Evolutionary conservation across 768 basidiomycete species (phyloP), one percentile per base, ranked within the genome.

Genomic region (Podaxis rugospora): DNA sequence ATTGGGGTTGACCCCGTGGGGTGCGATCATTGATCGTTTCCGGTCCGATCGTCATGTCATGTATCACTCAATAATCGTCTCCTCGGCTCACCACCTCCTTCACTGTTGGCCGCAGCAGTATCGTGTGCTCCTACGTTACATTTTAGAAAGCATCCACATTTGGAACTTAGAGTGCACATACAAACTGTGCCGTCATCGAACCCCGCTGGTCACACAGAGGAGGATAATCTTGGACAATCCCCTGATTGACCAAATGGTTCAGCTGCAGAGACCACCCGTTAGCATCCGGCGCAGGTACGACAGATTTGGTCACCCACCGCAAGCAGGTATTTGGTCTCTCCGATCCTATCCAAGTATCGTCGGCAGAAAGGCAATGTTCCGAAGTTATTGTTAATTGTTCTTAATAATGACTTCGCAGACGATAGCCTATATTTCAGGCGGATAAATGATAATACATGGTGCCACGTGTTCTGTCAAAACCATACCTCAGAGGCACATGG

Each of bases 281-380:
- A 32, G 14, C 37, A 18, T 55, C 21, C 32, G 51, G 36, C 46
- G 27, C 49, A 51, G 35, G 27, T 56, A 27, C 54, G 36, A 47
- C 36, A 47, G 57, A 47, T 5, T 42, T 54, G 25, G 5, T 21
- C n/a, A 75, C 83, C 62, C 59, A 97, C 93, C 60, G 92, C 96
- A 42, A 98, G 78, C 18, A 98, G 77, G 72, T 99, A 96, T 73
- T 90, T 93, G 77, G 84, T 93, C 77, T 98, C 95, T 13, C 97
- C 97, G 4, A 80, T 76, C 25, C 95, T 87, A 69, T 98, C 97
- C 18, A 99, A 83, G 73, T 99, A 99, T 63, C 97, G 82, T 66
- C 95, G 84, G 73, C 96, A 98, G 74, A 92, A 99, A 3, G 97
- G 95, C 62, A 98, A 75, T 10, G 96, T 96, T 28, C 94, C 95